Base-by-base conservation (phyloP, 495 filamentous ascomycete species). In the Trichocladium uniseriatum region DNA sequence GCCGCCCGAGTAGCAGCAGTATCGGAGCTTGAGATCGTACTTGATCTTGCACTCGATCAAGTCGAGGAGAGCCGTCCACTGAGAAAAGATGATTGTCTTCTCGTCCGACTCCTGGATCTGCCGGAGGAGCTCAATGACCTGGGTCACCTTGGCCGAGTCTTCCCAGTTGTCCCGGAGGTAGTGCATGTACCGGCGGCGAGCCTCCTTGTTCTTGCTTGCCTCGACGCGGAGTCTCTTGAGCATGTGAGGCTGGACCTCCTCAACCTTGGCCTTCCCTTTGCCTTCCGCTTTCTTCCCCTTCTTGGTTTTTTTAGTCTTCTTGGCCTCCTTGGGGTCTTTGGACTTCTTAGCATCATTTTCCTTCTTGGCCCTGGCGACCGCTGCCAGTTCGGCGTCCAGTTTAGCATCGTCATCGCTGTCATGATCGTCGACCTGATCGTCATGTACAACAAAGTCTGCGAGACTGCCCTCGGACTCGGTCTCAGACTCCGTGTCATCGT, bases 51-150 rank as follows among this genome's bases (percentile, higher is more conserved):
- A 77, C 67, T 96, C 89, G 7, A 96, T 77, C n/a, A 95, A 74
- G 66, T 96, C 91, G 5, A 97, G 79, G 14, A 96, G 74, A 0
- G 87, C 84, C 5, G 91, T 95, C 68, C 91, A 97, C 61, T 94
- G 86, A 46, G 82, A 88, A 67, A 97, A 97, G 52, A 97, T 78
- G 38, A 98, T 89, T 2, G 86, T 92, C 66, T 96, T 96, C 65
- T 92, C 72, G 73, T 56, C 51, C 16, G 58, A 60, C 29, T 62
- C 55, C 22, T 69, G 58, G 22, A 73, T 61, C 24, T 42, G 40
- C 27, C 43, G 35, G 13, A 95, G 71, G 28, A 94, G 77, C 49
- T 88, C 81, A 18, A 89, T 61, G 11, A 82, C 79, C 61, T 87
- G 83, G 14, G 81, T 79, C 34, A 91, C 80, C 62, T 95, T 96